Evolutionary conservation across 306 rosid genomes (phyloP).

Genomic region (Morella rubra): DNA sequence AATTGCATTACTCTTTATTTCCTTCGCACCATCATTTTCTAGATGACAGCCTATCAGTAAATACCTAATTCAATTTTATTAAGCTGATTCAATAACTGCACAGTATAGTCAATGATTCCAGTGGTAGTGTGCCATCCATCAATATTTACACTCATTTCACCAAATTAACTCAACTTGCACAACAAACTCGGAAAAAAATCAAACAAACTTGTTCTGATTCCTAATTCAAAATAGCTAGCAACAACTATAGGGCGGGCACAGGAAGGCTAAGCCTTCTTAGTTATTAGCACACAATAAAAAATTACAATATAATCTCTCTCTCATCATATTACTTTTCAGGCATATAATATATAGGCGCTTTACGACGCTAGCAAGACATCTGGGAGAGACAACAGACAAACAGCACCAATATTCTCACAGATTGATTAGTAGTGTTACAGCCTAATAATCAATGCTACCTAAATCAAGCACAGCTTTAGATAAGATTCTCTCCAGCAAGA

Average conservation of each 20-base stretch:
- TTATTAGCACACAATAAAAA: not conserved
- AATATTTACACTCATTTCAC: not conserved
- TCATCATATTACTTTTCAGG: too few species aligned
- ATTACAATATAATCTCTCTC: too few species aligned
- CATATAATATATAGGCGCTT: not conserved
- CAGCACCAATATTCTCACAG: not conserved
- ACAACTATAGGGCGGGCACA: not conserved
- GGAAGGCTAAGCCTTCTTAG: not conserved
- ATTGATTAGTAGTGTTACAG: not conserved
- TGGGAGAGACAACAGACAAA: not conserved
- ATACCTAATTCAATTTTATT: not conserved
- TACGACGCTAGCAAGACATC: not conserved
- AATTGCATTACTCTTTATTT: not conserved
- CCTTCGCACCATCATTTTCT: not conserved
- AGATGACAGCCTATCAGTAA: not conserved
- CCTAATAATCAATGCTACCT: not conserved
- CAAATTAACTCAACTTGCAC: not conserved
- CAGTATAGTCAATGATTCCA: not conserved
- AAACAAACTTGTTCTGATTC: not conserved
- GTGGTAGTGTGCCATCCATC: not conserved
- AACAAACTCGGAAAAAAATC: not conserved
- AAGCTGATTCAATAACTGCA: not conserved
- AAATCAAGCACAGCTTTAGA: not conserved
- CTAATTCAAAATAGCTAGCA: not conserved
- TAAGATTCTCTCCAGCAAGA: not conserved